Conservation (phyloP, 768 basidiomycete species). For the Tulasnella sp. region DNA sequence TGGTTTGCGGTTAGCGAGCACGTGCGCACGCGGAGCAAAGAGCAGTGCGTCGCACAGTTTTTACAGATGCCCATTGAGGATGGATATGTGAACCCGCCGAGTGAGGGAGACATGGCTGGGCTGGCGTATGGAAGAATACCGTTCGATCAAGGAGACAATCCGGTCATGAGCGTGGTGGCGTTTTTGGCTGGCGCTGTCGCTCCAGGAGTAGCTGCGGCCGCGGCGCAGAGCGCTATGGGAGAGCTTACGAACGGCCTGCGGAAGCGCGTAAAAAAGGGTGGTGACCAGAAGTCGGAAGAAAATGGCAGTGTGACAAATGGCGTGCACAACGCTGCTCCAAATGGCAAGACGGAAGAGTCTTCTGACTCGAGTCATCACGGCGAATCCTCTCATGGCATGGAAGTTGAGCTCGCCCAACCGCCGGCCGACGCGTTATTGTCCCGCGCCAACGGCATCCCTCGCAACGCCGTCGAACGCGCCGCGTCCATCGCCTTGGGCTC, state of each 20-base stretch:
- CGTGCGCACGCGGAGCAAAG: conserved; percentile 80
- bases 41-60: conserved; percentile 94
- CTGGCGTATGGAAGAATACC: conserved; percentile 70
- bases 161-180: conserved; percentile 96
- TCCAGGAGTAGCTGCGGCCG: conserved; percentile 83
- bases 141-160: conserved; percentile 92
- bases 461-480: conserved; percentile 68
- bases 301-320: conserved; percentile 29
- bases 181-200: conserved; percentile 90
- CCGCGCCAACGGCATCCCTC: conserved; percentile 34
- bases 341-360: conserved; percentile 22
- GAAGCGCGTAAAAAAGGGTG: conserved; percentile 25
- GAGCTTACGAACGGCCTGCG: conserved; percentile 55
- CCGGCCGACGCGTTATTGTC: conserved; percentile 30
- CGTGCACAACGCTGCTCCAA: conserved; percentile 17
- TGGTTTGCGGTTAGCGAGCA: conserved; percentile 91
- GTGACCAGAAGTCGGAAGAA: neutral
- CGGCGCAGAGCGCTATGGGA: conserved; percentile 81
- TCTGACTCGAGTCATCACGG: conserved; percentile 30
- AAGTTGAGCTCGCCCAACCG: conserved; percentile 33
- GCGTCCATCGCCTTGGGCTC: conserved; percentile 81
- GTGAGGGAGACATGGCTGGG: conserved; percentile 61
- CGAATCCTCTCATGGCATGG: conserved; percentile 32
- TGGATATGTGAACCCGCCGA: conserved; percentile 41
- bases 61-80: conserved; percentile 95